Percentiles rank a stretch among this genome's conserved stretches.
These are phyloP conservation scores for Auricularia heimuer DNA, from an alignment of 768 basidiomycete genomes.

Conservation along the genomic window DNA sequence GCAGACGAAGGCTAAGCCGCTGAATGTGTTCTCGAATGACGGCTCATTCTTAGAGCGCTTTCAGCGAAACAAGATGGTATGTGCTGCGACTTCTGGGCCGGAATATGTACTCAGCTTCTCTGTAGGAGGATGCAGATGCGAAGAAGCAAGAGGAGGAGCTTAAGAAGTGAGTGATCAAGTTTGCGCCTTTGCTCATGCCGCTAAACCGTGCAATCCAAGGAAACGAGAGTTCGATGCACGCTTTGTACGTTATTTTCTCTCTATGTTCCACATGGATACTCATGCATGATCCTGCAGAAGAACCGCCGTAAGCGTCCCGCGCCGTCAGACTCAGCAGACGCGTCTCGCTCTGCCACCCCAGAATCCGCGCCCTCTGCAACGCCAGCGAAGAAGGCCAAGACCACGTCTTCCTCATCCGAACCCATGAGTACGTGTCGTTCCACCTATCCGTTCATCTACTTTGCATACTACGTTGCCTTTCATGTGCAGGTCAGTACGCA, in stretches of 20 bases:
- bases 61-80: slow-evolving; percentile 46
- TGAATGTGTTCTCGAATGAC: slow-evolving; percentile 60
- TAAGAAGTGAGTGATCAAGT: slow-evolving; percentile 31
- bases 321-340: slow-evolving; percentile 13
- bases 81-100: slow-evolving; percentile 3
- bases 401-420: slow-evolving; percentile 11
- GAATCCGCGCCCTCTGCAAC: slow-evolving; percentile 20
- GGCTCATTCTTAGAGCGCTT: slow-evolving; percentile 60
- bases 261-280: background rate
- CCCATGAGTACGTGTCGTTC: slow-evolving; percentile 24
- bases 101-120: background rate
- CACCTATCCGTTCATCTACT: background rate
- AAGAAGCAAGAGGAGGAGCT: slow-evolving; percentile 42
- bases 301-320: slow-evolving; percentile 47
- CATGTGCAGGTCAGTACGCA: slow-evolving; percentile 27
- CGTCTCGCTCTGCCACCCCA: slow-evolving; percentile 21
- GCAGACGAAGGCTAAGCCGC: slow-evolving; percentile 26
- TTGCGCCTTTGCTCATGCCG: background rate
- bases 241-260: slow-evolving; percentile 36
- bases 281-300: slow-evolving; percentile 29
- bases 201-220: slow-evolving; percentile 23
- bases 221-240: slow-evolving; percentile 51
- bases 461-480: background rate
- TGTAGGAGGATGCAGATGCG: slow-evolving; percentile 50
- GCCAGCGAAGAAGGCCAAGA: slow-evolving; percentile 32